Percentiles rank a stretch among this genome's conserved stretches.
phyloP scores from a whole-genome alignment of 495 filamentous ascomycete genomes.

The Neurospora sp. region DNA sequence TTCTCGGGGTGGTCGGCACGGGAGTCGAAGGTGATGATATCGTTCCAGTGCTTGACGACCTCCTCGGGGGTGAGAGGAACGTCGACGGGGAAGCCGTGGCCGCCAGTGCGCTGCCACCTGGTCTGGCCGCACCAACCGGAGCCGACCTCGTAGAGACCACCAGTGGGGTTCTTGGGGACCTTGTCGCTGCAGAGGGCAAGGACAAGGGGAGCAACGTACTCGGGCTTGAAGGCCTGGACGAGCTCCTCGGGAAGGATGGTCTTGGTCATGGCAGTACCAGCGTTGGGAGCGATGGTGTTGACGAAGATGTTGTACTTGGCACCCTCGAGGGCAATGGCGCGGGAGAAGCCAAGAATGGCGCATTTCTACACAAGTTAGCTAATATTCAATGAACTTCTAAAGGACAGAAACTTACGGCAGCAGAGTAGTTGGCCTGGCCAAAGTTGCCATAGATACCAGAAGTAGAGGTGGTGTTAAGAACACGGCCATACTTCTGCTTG shows the following conservation, averaged over 20 bases:
- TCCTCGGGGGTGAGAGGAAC: slow-evolving; percentile 79
- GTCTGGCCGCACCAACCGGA: slow-evolving; percentile 89
- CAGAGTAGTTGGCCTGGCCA: slow-evolving; percentile 95
- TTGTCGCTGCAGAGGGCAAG: slow-evolving; percentile 83
- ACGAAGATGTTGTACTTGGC: slow-evolving; percentile 97
- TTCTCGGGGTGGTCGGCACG: slow-evolving; percentile 84
- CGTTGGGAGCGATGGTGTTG: slow-evolving; percentile 97
- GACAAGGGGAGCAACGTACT: slow-evolving; percentile 92
- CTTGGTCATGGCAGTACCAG: slow-evolving; percentile 90
- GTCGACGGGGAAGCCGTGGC: slow-evolving; percentile 87
- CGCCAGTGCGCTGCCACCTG: slow-evolving; percentile 89
- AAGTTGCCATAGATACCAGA: slow-evolving; percentile 99
- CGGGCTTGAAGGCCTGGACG: slow-evolving; percentile 98
- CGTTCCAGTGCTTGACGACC: slow-evolving; percentile 65
- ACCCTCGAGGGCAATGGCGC: slow-evolving; percentile 86
- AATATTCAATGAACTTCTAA: not conserved
- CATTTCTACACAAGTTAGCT: slow-evolving; percentile 49
- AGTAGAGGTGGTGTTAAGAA: slow-evolving; percentile 93
- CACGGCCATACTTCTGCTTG: slow-evolving; percentile 96
- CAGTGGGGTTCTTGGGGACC: slow-evolving; percentile 71
- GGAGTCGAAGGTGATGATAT: slow-evolving; percentile 79
- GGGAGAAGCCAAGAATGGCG: slow-evolving; percentile 90
- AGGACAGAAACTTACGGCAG: slow-evolving; percentile 52
- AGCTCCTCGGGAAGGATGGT: slow-evolving; percentile 95
- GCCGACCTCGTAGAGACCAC: slow-evolving; percentile 90